Base-by-base conservation (phyloP, 257 asterid species). In the Verbena officinalis region DNA sequence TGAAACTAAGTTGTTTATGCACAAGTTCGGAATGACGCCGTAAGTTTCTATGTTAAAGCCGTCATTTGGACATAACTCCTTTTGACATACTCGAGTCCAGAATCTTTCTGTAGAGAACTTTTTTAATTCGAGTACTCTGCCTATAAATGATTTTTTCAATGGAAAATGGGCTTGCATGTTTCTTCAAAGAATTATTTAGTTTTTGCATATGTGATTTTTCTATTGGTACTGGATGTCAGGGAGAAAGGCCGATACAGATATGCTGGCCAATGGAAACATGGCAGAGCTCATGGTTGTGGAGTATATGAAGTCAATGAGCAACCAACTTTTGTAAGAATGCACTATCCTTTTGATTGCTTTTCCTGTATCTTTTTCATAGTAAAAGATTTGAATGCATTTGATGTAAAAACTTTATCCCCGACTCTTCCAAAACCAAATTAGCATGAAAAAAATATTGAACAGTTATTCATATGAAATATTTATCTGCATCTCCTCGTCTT, bases 261-360 rank as follows among this genome's bases (percentile, higher is more conserved):
- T 73, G 91, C 99, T 38, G 99, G 99, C 51, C 93, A 94, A 61
- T 94, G 99, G 99, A 94, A 94, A 84, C 99, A 88, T 55, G 99
- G 95, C 67, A 90, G 97, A 82, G 81, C 88, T 91, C 99, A 94
- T 62, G 99, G 99, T 11, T 94, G 97, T 77, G 99, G 99, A 71
- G 88, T 90, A 22, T 94, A 90, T 73, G 87, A 90, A 83, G 86
- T 88, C 79, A 94, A 94, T 59, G 99, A 94, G 71, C 89, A 83
- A 59, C 68, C 85, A 43, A 73, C 76, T 62, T 94, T 15, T 66
- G 99, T 94, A 80, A 78, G 95, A 62, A 62, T 54, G 59, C 59
- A 45, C 58, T 67, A 36, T 56, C 53, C 11, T 36, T 71, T n/a
- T n/a, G n/a, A 45, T 67, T 62, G 52, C 53, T 66, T 73, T 50